Evolutionary conservation across 2,329 filamentous ascomycete species (phyloP).

Genomic region (Onygena corvina): DNA sequence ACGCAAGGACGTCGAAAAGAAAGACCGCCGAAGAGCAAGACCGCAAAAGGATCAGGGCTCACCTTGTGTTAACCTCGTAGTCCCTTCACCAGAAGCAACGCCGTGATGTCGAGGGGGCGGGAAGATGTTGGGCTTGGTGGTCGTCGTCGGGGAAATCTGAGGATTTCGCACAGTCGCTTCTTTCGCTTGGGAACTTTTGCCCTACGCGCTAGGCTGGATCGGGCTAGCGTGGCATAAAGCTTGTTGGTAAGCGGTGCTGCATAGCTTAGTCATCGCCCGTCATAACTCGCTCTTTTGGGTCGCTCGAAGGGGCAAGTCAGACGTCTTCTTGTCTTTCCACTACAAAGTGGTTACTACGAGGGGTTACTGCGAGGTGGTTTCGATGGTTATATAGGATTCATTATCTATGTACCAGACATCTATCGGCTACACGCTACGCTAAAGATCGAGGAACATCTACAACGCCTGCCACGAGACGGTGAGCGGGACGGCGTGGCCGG

Average conservation of each 20-base stretch:
- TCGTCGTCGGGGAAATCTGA: constrained; percentile 26
- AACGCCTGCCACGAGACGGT: constrained; percentile 21
- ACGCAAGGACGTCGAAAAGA: background rate
- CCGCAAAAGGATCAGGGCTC: constrained; percentile 21
- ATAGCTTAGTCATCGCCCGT: no score
- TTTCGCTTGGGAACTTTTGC: constrained; percentile 31
- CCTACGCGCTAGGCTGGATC: constrained; percentile 26
- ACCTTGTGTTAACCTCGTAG: constrained; percentile 33
- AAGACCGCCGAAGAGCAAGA: constrained; percentile 1
- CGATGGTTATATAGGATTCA: no score
- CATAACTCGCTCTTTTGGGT: no score
- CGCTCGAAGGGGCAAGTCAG: no score
- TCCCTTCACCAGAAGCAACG: constrained; percentile 35
- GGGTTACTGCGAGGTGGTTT: no score
- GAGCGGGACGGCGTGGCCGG: constrained; percentile 19
- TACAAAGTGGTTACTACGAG: no score
- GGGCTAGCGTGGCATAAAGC: constrained; percentile 17
- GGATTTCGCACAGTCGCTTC: constrained; percentile 37
- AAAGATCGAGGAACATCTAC: background rate
- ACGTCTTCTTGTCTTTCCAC: no score
- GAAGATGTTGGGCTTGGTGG: constrained; percentile 32
- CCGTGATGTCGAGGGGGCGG: constrained; percentile 27
- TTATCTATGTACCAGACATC: no score
- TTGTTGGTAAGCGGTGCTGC: constrained; percentile 1
- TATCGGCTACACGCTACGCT: no score